Percentiles rank a stretch among this genome's conserved stretches.
phyloP scores from a whole-genome alignment of 1,284 basidiomycete genomes.

The Cryptococcus sp. region DNA sequence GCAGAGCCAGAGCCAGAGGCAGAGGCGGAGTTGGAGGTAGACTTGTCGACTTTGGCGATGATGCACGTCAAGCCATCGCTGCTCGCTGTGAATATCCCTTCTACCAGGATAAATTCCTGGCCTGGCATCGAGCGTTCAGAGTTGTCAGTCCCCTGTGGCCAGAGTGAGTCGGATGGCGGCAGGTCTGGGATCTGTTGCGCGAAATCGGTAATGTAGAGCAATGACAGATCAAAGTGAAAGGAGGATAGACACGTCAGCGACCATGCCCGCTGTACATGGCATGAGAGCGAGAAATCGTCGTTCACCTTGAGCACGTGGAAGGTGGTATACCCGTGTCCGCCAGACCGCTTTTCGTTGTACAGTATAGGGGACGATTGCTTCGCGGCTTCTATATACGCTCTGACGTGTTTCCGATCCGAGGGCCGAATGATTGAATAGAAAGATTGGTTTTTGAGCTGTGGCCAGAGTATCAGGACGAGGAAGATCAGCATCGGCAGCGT shows the following conservation, averaged over 20 bases:
- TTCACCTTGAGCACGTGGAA: constrained; percentile 40
- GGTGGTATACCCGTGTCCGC: constrained; percentile 39
- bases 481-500: background rate
- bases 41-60: constrained; percentile 18
- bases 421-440: constrained; percentile 44
- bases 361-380: constrained; percentile 42
- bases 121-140: constrained; percentile 37
- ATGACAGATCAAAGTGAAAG: background rate
- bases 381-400: constrained; percentile 37
- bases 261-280: background rate
- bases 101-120: constrained; percentile 42
- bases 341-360: constrained; percentile 30
- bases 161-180: constrained; percentile 25
- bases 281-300: background rate
- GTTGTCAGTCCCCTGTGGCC: constrained; percentile 41
- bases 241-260: constrained; percentile 1
- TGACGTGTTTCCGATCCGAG: constrained; percentile 34
- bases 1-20: too few relatives aligned
- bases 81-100: constrained; percentile 45
- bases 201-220: background rate
- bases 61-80: constrained; percentile 45
- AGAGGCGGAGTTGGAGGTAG: too few relatives aligned
- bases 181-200: constrained; percentile 35
- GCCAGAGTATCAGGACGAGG: background rate
- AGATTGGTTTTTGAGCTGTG: constrained; percentile 31